Percentiles rank a stretch among this genome's conserved stretches.
Conservation (phyloP, 2,329 filamentous ascomycete species). For the Kalmusia sp. region DNA sequence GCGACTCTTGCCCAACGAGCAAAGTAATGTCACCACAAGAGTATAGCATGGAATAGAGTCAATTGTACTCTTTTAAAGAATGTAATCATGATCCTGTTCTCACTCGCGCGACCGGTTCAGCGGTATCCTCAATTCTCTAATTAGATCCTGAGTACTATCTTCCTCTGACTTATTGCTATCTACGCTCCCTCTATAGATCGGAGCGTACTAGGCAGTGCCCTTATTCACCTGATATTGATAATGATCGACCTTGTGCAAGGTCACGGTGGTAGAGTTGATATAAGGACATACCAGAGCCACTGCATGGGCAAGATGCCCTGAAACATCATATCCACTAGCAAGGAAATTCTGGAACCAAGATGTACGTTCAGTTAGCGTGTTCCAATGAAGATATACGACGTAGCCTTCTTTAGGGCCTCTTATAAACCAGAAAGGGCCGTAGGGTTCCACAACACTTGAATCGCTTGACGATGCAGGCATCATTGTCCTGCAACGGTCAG, state of each 20-base stretch:
- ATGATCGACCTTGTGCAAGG: not conserved
- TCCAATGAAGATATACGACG: not conserved
- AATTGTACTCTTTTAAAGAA: no score
- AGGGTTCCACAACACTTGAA: not conserved
- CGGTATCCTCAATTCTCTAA: no score
- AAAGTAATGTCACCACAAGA: no score
- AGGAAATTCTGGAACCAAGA: slow-evolving; percentile 2
- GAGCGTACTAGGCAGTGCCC: no score
- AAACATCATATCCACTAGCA: not conserved
- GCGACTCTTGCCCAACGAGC: no score
- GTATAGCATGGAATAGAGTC: no score
- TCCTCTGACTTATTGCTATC: no score
- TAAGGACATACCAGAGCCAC: not conserved
- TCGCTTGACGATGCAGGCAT: not conserved
- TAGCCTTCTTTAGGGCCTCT: not conserved
- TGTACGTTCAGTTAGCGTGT: not conserved
- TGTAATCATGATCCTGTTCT: no score
- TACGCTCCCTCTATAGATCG: no score
- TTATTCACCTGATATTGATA: no score
- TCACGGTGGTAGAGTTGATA: not conserved
- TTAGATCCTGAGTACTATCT: no score
- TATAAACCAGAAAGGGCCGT: not conserved
- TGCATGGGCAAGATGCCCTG: not conserved
- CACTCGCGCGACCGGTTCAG: no score
- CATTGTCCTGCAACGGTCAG: not conserved